These are phyloP conservation scores for Emergomyces pasteurianus DNA, from an alignment of 2,329 filamentous ascomycete genomes.

Conservation along the genomic window DNA sequence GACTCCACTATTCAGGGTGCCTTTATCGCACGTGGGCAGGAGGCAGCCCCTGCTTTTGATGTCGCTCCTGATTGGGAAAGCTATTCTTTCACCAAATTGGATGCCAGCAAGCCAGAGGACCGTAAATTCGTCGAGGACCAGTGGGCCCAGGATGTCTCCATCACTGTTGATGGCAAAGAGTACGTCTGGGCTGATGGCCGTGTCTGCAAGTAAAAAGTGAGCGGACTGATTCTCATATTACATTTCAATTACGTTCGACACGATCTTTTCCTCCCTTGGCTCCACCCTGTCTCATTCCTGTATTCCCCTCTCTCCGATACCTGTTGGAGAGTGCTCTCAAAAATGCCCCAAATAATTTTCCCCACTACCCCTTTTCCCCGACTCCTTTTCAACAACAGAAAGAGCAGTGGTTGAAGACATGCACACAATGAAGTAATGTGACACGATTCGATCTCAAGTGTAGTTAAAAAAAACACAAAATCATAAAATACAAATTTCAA, in stretches of 20 bases:
- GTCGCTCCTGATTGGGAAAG: slow-evolving; percentile 96
- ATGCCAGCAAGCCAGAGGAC: slow-evolving; percentile 75
- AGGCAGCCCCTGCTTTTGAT: slow-evolving; percentile 75
- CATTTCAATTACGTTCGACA: background rate
- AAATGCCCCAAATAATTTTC: too few species aligned
- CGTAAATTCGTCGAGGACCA: slow-evolving; percentile 70
- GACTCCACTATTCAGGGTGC: slow-evolving; percentile 85
- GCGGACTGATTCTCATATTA: background rate
- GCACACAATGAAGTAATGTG: slow-evolving; percentile 3
- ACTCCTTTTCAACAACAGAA: background rate
- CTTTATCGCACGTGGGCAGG: slow-evolving; percentile 88
- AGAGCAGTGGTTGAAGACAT: background rate
- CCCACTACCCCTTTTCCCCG: background rate
- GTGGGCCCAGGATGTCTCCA: slow-evolving; percentile 87
- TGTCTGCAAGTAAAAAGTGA: slow-evolving; percentile 82
- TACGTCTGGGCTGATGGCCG: slow-evolving; percentile 85
- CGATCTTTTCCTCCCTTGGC: background rate
- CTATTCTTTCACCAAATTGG: slow-evolving; percentile 94
- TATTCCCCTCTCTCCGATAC: background rate
- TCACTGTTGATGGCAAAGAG: slow-evolving; percentile 71
- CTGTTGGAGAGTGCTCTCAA: background rate
- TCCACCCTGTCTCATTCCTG: background rate
- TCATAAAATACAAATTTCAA: background rate
- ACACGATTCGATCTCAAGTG: background rate
- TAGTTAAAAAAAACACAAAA: background rate